Percentiles rank a stretch among this genome's conserved stretches.
These are phyloP conservation scores for Fusarium poae DNA, from an alignment of 2,329 filamentous ascomycete genomes.

Conservation along the genomic window DNA sequence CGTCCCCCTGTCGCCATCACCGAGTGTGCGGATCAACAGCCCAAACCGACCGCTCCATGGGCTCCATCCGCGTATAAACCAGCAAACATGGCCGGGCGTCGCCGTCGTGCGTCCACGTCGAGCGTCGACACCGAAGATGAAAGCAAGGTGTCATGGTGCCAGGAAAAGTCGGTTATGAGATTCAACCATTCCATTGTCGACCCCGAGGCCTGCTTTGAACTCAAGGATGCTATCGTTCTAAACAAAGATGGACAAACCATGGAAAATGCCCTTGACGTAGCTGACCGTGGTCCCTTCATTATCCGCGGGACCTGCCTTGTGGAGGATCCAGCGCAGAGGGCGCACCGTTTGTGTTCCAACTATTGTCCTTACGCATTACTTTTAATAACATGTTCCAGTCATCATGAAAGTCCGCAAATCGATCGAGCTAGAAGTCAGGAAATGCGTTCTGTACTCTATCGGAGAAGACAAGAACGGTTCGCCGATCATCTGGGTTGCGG, in stretches of 20 bases:
- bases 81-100: slow-evolving; percentile 58
- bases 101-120: slow-evolving; percentile 60
- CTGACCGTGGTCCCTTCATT: slow-evolving; percentile 70
- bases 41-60: slow-evolving; percentile 30
- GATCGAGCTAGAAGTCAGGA: slow-evolving; percentile 66
- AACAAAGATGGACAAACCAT: slow-evolving; percentile 65
- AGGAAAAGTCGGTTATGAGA: slow-evolving; percentile 54
- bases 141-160: slow-evolving; percentile 51
- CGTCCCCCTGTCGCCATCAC: background rate
- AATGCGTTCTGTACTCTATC: slow-evolving; percentile 65
- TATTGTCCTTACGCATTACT: background rate
- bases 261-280: slow-evolving; percentile 72
- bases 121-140: slow-evolving; percentile 60
- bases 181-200: slow-evolving; percentile 43
- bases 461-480: slow-evolving; percentile 63
- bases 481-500: slow-evolving; percentile 72
- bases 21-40: slow-evolving; percentile 1
- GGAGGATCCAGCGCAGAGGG: slow-evolving; percentile 57
- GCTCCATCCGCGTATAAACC: slow-evolving; percentile 23
- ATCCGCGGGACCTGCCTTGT: slow-evolving; percentile 71
- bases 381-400: slow-evolving; percentile 47
- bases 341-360: slow-evolving; percentile 53
- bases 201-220: slow-evolving; percentile 72
- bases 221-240: slow-evolving; percentile 72
- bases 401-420: slow-evolving; percentile 51